A percentile compares a stretch with the other conserved stretches of the same genome.
These are phyloP conservation scores for Scleromitrula shiraiana DNA, from an alignment of 2,329 filamentous ascomycete species.

Conservation along the genomic window DNA sequence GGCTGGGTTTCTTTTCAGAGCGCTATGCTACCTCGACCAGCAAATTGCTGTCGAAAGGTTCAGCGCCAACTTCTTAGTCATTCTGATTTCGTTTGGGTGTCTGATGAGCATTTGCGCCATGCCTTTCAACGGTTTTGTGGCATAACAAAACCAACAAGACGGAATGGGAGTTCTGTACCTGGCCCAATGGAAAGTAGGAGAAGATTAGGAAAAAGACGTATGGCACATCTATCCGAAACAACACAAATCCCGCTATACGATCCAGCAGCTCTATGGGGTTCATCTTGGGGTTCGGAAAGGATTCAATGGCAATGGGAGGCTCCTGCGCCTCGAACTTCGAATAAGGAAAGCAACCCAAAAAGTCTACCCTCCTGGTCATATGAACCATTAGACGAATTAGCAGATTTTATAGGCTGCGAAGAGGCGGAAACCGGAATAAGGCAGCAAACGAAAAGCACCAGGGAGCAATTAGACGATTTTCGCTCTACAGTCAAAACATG, in stretches of 20 bases:
- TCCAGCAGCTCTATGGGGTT: constrained; percentile 16
- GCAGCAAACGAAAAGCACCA: background rate
- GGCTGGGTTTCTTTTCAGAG: constrained; percentile 11
- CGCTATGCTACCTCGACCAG: constrained; percentile 39
- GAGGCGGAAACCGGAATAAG: background rate
- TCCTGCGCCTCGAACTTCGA: constrained; percentile 17
- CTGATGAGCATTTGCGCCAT: constrained; percentile 45
- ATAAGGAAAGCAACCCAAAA: background rate
- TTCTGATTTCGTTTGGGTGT: constrained; percentile 47
- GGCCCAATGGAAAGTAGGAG: constrained; percentile 30
- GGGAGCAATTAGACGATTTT: constrained; percentile 14
- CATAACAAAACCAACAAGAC: constrained; percentile 25
- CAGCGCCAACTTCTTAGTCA: constrained; percentile 34
- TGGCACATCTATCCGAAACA: constrained; percentile 25
- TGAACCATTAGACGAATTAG: constrained; percentile 2
- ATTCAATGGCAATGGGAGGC: constrained; percentile 28
- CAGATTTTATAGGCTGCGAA: background rate
- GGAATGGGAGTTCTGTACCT: constrained; percentile 30
- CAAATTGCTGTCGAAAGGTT: constrained; percentile 43
- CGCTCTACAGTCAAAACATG: constrained; percentile 6
- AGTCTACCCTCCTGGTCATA: constrained; percentile 18
- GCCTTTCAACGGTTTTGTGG: constrained; percentile 41
- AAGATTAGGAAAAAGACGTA: constrained; percentile 28
- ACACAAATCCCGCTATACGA: constrained; percentile 13
- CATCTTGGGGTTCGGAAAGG: constrained; percentile 20